These are phyloP conservation scores for Penicillium sp. DNA, from an alignment of 2,329 filamentous ascomycete genomes.

Conservation along the genomic window DNA sequence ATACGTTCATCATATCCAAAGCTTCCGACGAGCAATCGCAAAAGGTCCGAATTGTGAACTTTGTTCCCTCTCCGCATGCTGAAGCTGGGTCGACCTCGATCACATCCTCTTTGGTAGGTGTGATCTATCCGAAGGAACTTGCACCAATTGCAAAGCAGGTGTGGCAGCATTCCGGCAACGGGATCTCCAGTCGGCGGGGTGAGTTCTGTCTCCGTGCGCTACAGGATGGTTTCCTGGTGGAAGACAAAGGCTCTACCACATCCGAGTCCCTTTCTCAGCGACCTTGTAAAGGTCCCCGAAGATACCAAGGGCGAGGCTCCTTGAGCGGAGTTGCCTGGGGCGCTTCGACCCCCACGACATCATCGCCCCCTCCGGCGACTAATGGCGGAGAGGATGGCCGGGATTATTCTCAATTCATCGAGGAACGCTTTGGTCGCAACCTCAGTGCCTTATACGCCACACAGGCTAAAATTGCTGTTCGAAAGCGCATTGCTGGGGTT, in stretches of 20 bases:
- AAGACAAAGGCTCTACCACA: constrained; percentile 39
- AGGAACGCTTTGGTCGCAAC: constrained; percentile 92
- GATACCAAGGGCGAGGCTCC: constrained; percentile 69
- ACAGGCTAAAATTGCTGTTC: constrained; percentile 82
- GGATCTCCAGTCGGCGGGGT: constrained; percentile 83
- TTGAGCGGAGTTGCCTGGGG: constrained; percentile 43
- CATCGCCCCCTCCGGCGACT: constrained; percentile 30
- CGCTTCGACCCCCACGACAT: constrained; percentile 35
- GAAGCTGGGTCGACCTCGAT: constrained; percentile 57
- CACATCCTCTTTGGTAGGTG: constrained; percentile 63
- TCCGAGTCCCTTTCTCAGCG: constrained; percentile 28
- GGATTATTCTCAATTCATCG: constrained; percentile 79
- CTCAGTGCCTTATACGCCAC: constrained; percentile 75
- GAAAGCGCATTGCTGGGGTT: constrained; percentile 83
- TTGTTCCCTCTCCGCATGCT: constrained; percentile 62
- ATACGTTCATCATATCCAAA: constrained; percentile 64
- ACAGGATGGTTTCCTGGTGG: constrained; percentile 64
- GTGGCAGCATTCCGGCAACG: constrained; percentile 95
- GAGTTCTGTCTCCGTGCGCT: constrained; percentile 83
- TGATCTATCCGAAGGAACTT: constrained; percentile 67
- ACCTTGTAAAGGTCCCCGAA: constrained; percentile 68
- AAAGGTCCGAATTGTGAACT: constrained; percentile 55
- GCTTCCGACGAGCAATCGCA: constrained; percentile 36
- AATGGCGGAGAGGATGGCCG: constrained; percentile 45
- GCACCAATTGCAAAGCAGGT: constrained; percentile 83